Evolutionary conservation across 495 filamentous ascomycete species (phyloP).

Genomic region (Podospora didyma): DNA sequence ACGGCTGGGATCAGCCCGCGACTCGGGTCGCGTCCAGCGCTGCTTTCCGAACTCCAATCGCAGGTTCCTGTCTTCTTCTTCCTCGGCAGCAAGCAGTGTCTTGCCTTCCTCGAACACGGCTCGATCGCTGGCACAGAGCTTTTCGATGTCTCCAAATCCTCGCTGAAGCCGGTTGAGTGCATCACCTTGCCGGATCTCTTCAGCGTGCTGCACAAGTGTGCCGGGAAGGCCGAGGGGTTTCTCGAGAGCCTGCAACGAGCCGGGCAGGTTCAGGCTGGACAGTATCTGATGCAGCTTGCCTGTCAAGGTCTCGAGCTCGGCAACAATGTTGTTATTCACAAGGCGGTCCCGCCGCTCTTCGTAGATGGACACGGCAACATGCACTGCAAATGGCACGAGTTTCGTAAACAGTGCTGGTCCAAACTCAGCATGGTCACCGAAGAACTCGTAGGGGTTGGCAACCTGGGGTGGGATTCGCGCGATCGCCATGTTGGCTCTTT

Average conservation of each 20-base stretch:
- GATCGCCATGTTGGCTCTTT: slow-evolving; percentile 83
- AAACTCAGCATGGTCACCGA: slow-evolving; percentile 74
- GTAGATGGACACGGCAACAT: slow-evolving; percentile 92
- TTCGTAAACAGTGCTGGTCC: slow-evolving; percentile 85
- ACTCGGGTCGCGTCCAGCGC: slow-evolving; percentile 71
- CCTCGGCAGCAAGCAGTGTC: slow-evolving; percentile 70
- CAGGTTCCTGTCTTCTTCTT: slow-evolving; percentile 72
- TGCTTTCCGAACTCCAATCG: slow-evolving; percentile 82
- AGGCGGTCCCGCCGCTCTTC: slow-evolving; percentile 85
- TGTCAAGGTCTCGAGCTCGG: slow-evolving; percentile 79
- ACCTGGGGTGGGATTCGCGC: slow-evolving; percentile 78
- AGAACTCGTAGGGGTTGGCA: slow-evolving; percentile 69
- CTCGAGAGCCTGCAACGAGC: slow-evolving; percentile 89
- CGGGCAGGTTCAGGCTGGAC: slow-evolving; percentile 81
- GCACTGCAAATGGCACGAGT: slow-evolving; percentile 92
- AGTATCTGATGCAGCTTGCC: slow-evolving; percentile 75
- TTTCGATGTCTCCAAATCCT: slow-evolving; percentile 81
- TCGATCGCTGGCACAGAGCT: slow-evolving; percentile 71
- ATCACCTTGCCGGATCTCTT: slow-evolving; percentile 92
- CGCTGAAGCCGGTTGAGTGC: slow-evolving; percentile 69
- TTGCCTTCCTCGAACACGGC: slow-evolving; percentile 78
- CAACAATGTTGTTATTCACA: slow-evolving; percentile 79
- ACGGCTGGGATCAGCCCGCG: slow-evolving; percentile 43
- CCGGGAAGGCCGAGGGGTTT: slow-evolving; percentile 92
- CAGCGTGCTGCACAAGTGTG: slow-evolving; percentile 79